Conservation (phyloP, 2,329 filamentous ascomycete genomes). For the Penicillium palitans region DNA sequence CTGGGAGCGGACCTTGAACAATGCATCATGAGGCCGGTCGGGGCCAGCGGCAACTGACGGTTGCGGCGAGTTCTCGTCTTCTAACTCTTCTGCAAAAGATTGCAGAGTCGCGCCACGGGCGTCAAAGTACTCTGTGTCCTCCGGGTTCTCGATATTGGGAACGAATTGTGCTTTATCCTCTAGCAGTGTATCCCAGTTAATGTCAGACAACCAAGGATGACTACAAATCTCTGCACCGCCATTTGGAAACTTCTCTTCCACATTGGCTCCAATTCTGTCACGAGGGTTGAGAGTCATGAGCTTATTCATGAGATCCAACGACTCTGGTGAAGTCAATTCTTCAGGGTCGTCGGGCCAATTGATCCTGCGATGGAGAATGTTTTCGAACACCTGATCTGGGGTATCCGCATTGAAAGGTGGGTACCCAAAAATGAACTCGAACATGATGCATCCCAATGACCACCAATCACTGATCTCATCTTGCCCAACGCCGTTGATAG, state of each 20-base stretch:
- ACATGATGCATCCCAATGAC: slow-evolving; percentile 98
- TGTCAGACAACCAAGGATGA: slow-evolving; percentile 82
- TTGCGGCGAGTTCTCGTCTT: slow-evolving; percentile 81
- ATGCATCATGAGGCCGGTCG: slow-evolving; percentile 89
- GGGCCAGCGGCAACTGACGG: slow-evolving; percentile 65
- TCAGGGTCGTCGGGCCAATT: slow-evolving; percentile 88
- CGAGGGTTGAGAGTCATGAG: slow-evolving; percentile 82
- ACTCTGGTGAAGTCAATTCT: slow-evolving; percentile 77
- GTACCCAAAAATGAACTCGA: slow-evolving; percentile 90
- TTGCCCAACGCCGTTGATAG: slow-evolving; percentile 90
- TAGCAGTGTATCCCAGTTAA: slow-evolving; percentile 88
- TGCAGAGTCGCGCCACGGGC: slow-evolving; percentile 85
- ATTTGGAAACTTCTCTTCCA: slow-evolving; percentile 74
- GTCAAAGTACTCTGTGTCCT: slow-evolving; percentile 98
- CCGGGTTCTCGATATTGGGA: slow-evolving; percentile 85
- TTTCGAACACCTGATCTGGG: slow-evolving; percentile 93
- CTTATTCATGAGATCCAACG: slow-evolving; percentile 91
- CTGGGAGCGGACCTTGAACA: slow-evolving; percentile 85
- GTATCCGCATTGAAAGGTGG: slow-evolving; percentile 90
- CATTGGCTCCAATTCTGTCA: slow-evolving; percentile 80
- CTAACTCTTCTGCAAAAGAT: slow-evolving; percentile 89
- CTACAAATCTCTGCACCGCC: slow-evolving; percentile 89
- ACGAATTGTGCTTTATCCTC: slow-evolving; percentile 96
- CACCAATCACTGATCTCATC: slow-evolving; percentile 99
- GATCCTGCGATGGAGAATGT: slow-evolving; percentile 85